Conservation (phyloP, 1,284 basidiomycete species). For the Apiotrichum montevideense region DNA sequence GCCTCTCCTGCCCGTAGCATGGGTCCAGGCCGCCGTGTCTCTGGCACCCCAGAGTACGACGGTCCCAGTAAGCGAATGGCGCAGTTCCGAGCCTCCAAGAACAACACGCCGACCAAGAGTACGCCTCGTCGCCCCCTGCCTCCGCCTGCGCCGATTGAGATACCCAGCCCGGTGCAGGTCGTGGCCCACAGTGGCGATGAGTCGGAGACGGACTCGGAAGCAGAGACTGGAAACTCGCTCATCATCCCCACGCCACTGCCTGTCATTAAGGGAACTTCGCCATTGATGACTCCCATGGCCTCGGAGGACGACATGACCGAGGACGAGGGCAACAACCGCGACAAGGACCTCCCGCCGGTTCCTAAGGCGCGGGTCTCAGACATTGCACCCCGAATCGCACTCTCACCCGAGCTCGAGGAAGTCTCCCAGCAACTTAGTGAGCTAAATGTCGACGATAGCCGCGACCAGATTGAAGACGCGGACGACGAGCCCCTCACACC, state of each 20-base stretch:
- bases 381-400: not conserved
- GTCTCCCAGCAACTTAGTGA: not conserved
- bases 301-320: not conserved
- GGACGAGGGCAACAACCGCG: not conserved
- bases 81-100: slow-evolving; percentile 12
- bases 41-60: slow-evolving; percentile 28
- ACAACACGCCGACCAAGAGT: slow-evolving; percentile 7
- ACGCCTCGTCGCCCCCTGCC: slow-evolving; percentile 22
- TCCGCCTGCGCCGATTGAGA: slow-evolving; percentile 24
- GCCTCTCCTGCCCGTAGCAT: slow-evolving; percentile 10
- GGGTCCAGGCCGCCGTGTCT: slow-evolving; percentile 12
- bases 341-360: not conserved
- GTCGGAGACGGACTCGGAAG: slow-evolving; percentile 6
- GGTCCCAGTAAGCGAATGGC: slow-evolving; percentile 34
- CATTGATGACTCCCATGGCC: slow-evolving; percentile 20
- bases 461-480: not conserved
- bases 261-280: slow-evolving; percentile 33
- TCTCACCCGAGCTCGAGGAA: no score
- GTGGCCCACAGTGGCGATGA: slow-evolving; percentile 2
- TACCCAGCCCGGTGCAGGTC: slow-evolving; percentile 32
- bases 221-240: slow-evolving; percentile 6
- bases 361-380: slow-evolving; percentile 7
- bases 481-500: slow-evolving; percentile 38
- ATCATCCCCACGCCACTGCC: slow-evolving; percentile 27
- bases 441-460: not conserved